Evolutionary conservation across 768 basidiomycete genomes (phyloP), one percentile per base, ranked within the genome.

Genomic region (Panaeolus cyanescens): DNA sequence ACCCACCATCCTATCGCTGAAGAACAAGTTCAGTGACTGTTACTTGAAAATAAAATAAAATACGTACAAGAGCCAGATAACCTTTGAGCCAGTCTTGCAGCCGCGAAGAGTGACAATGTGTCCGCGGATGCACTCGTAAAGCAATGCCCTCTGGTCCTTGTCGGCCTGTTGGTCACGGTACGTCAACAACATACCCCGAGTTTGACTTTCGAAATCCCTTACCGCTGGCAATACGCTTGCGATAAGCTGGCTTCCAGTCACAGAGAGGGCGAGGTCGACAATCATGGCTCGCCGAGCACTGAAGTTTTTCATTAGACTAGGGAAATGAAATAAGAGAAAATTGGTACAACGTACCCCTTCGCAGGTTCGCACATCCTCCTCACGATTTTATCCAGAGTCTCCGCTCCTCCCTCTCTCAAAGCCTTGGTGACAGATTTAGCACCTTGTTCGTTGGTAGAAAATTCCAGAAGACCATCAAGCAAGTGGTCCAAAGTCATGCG

Each of bases 61-160:
- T 28, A 79, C 79, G 57, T 69, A 84, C 80, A 95, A 95, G 55
- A 95, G 81, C 93, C 93, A 95, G 69, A 94, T 94, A 68, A 94
- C 91, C 71, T 93, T 93, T 1, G 92, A 93, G 28, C 93, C 93
- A 1, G 93, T 93, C 80, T 94, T 94, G 71, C 92, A 93, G 20
- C 93, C 93, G 34, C 93, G 85, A n/a, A 95, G 80, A 30, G 92
- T 94, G 53, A 94, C 92, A 64, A 94, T 93, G 68, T 94, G 92
- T 3, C 91, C 91, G 36, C 89, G 83, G 64, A 94, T 93, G 67
- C 93, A 93, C 40, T 94, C 92, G 67, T 93, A 94, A 33, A 95
- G 78, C 61, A 88, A 73, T 2, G 89, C 86, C 20, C 93, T 86
- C 70, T 95, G 93, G 57, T 93, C 93, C 72, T 93, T 92, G 74